Evolutionary conservation across 202 grass and related monocot genomes (phyloP), one percentile per base, ranked within the genome.

Genomic region (Eragrostis tef): DNA sequence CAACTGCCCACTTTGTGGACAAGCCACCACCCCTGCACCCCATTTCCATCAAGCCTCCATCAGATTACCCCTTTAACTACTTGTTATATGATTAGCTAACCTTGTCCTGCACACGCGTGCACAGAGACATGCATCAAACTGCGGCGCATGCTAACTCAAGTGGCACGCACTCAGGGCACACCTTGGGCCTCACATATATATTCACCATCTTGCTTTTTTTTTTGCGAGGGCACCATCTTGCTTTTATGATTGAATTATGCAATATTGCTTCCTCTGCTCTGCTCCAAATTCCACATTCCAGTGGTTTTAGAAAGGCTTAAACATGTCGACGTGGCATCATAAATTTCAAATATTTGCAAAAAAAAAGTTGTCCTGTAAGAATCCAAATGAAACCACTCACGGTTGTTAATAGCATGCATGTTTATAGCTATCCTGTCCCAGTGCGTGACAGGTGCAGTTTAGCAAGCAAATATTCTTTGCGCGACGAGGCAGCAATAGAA

Each of bases 131-230:
- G 68, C 60, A 56, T 48, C 24, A 57, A 63, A 61, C 53, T 71
- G 73, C 79, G 67, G 67, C 42, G 66, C 65, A 82, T 82, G 85
- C 79, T 46, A 25, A 70, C 58, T 81, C 73, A 79, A 83, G 78
- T 83, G 75, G 81, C 72, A 59, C 47, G 78, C 81, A 90, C 85
- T 90, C 78, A 51, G 81, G 54, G 50, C 39, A 20, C 84, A 80
- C n/a, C 44, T 64, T 47, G 68, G 87, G 44, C 60, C 85, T 73
- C 56, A 20, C 58, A 58, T 57, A 44, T 52, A 67, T 53, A 67
- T 52, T 67, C 63, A 25, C 43, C 49, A 68, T 42, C 63, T 39
- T 79, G 63, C 63, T 67, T n/a, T n/a, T n/a, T n/a, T n/a, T n/a
- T n/a, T n/a, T n/a, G n/a, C n/a, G n/a, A n/a, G n/a, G n/a, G n/a